Evolutionary conservation across 805 yeast genomes (phyloP).

Genomic region (Limtongia smithiae): DNA sequence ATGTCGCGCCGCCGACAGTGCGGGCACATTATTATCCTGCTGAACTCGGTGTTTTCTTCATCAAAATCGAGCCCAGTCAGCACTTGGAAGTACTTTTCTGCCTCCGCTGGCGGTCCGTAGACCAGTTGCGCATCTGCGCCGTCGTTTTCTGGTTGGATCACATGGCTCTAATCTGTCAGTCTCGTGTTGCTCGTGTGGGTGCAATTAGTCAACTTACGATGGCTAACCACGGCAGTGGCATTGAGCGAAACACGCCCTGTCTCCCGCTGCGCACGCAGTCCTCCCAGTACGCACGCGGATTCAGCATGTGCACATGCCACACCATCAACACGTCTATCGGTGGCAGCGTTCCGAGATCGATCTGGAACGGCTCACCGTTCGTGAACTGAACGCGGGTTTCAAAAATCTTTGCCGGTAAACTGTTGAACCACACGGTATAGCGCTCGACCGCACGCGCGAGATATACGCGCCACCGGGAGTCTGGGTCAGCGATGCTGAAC

Average conservation of each 20-base stretch:
- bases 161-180: neutral
- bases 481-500: neutral
- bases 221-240: slow-evolving; percentile 5
- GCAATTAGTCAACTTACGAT: neutral
- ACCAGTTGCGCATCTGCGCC: neutral
- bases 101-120: slow-evolving; percentile 1
- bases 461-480: slow-evolving; percentile 2
- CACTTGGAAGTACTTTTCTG: slow-evolving; percentile 2
- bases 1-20: neutral
- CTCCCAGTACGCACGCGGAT: slow-evolving; percentile 24
- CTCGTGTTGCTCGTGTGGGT: neutral
- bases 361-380: neutral
- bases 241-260: neutral
- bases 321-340: slow-evolving; percentile 30
- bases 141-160: neutral
- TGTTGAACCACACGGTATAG: neutral
- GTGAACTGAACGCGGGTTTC: neutral
- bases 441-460: slow-evolving; percentile 5
- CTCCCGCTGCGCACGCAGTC: slow-evolving; percentile 14
- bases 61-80: neutral
- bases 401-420: neutral
- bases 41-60: neutral
- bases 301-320: slow-evolving; percentile 29
- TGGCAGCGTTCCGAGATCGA: slow-evolving; percentile 15
- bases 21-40: neutral